phyloP scores from a whole-genome alignment of 345 rosid species.

The Camelina neglecta region DNA sequence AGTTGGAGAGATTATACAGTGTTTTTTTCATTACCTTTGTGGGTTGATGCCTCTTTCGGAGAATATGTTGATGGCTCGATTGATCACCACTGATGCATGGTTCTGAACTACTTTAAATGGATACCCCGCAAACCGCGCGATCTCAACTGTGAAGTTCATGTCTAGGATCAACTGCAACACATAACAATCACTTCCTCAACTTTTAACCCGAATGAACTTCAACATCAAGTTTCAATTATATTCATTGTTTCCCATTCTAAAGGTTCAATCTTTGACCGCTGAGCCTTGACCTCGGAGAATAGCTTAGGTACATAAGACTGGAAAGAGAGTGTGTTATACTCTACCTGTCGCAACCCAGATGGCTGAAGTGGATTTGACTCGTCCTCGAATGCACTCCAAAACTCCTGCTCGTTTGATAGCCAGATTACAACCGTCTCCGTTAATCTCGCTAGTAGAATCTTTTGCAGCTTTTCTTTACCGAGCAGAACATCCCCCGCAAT shows the following conservation, averaged over 20 bases:
- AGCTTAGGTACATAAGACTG: conserved; percentile 23
- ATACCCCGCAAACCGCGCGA: conserved; percentile 95
- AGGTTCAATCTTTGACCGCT: neutral
- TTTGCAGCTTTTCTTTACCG: conserved; percentile 92
- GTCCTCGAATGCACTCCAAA: conserved; percentile 93
- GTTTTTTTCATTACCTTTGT: conserved; percentile 58
- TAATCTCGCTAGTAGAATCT: conserved; percentile 86
- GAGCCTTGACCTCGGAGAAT: neutral
- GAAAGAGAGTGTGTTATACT: conserved; percentile 33
- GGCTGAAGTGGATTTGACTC: conserved; percentile 73
- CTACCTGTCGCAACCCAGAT: conserved; percentile 93
- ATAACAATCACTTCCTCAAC: neutral
- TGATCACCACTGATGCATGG: conserved; percentile 84
- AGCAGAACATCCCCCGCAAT: conserved; percentile 94
- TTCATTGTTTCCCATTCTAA: neutral
- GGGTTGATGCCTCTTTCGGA: conserved; percentile 82
- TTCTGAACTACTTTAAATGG: conserved; percentile 82
- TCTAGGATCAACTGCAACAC: conserved; percentile 86
- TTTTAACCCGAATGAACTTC: neutral
- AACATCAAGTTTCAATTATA: neutral
- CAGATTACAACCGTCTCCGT: conserved; percentile 97
- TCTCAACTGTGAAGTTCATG: conserved; percentile 99
- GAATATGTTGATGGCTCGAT: conserved; percentile 82
- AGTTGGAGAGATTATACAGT: conserved; percentile 8
- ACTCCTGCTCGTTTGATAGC: conserved; percentile 92